These are phyloP conservation scores for Magnaporthiopsis incrustans DNA, from an alignment of 2,329 filamentous ascomycete species.

Conservation along the genomic window DNA sequence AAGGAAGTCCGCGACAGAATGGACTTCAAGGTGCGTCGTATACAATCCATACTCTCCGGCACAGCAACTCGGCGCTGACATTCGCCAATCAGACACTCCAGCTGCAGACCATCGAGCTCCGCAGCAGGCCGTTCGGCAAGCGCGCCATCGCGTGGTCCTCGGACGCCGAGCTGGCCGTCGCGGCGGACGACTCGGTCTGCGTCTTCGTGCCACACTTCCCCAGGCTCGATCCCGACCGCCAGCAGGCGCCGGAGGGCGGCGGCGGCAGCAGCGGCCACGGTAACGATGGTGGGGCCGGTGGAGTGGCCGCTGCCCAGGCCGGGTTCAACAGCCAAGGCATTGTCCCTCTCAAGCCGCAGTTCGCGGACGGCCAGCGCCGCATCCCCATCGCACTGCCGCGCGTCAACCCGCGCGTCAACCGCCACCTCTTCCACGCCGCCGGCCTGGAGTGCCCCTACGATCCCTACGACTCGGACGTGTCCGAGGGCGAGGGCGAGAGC, in stretches of 20 bases:
- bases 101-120: slow-evolving; percentile 13
- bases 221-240: slow-evolving; percentile 8
- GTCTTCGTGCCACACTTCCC: slow-evolving; percentile 41
- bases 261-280: slow-evolving; percentile 17
- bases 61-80: neutral
- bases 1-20: neutral
- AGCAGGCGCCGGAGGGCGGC: slow-evolving; percentile 9
- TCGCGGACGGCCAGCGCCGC: slow-evolving; percentile 24
- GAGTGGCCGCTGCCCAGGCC: slow-evolving; percentile 4
- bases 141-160: slow-evolving; percentile 44
- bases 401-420: slow-evolving; percentile 34
- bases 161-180: slow-evolving; percentile 49
- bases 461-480: slow-evolving; percentile 1
- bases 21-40: neutral
- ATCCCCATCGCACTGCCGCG: slow-evolving; percentile 28
- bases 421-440: slow-evolving; percentile 32
- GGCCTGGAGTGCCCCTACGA: slow-evolving; percentile 26
- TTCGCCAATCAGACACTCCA: slow-evolving; percentile 2
- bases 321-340: no score
- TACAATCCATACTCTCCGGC: neutral
- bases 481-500: slow-evolving; percentile 9
- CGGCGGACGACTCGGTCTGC: slow-evolving; percentile 46
- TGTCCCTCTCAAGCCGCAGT: slow-evolving; percentile 19
- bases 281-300: slow-evolving; percentile 8
- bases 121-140: slow-evolving; percentile 20